Conservation (phyloP, 768 basidiomycete genomes). For the Dentipellis fragilis region DNA sequence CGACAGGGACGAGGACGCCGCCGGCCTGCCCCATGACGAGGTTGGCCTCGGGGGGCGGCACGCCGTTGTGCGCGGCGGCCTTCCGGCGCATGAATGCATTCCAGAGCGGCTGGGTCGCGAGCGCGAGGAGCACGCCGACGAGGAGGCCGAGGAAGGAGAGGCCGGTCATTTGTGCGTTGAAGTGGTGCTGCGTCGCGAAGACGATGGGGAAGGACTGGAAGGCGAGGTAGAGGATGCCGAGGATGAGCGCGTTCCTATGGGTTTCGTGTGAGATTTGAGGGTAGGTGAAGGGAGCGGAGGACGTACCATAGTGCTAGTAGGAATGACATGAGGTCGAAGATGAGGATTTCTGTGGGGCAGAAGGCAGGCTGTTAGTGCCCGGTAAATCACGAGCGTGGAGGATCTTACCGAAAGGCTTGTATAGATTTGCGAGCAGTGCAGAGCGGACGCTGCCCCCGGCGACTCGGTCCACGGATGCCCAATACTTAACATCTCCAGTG, state of each 20-base stretch:
- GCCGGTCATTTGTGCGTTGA: conserved; percentile 40
- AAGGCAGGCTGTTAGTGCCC: neutral
- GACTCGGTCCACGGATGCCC: conserved; percentile 55
- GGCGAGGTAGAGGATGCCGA: conserved; percentile 37
- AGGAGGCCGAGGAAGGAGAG: conserved; percentile 44
- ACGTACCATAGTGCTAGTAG: conserved; percentile 57
- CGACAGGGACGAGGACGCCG: conserved; percentile 53
- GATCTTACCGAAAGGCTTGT: conserved; percentile 56
- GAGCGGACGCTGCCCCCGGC: conserved; percentile 28
- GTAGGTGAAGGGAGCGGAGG: no score
- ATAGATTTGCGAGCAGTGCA: conserved; percentile 50
- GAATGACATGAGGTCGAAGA: conserved; percentile 66
- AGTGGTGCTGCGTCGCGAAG: conserved; percentile 38
- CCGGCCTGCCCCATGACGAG: conserved; percentile 61
- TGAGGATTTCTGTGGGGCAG: conserved; percentile 38
- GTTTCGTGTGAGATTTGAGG: conserved; percentile 13
- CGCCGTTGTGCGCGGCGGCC: conserved; percentile 27
- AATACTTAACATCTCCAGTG: conserved; percentile 34
- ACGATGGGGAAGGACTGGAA: conserved; percentile 51
- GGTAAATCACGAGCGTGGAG: neutral
- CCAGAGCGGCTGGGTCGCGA: conserved; percentile 35
- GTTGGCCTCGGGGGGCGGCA: conserved; percentile 54
- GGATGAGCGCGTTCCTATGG: conserved; percentile 22
- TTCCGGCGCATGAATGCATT: conserved; percentile 27
- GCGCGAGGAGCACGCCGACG: conserved; percentile 32